These are phyloP conservation scores for Annulohypoxylon maeteangense DNA, from an alignment of 495 filamentous ascomycete species.

Conservation along the genomic window DNA sequence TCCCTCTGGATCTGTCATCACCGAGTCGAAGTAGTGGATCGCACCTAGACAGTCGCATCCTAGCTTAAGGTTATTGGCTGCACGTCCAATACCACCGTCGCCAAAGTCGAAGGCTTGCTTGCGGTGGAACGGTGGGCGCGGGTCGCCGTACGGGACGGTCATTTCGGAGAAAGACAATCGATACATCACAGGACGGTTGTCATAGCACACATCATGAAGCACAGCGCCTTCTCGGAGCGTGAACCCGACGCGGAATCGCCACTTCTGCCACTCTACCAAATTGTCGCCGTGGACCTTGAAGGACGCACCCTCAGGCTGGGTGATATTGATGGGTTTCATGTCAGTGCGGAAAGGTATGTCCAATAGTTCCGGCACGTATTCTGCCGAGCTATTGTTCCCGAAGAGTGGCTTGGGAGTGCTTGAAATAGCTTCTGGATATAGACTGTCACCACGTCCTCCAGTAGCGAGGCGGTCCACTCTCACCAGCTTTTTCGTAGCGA, in stretches of 20 bases:
- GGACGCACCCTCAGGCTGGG: constrained; percentile 63
- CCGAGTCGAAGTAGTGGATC: constrained; percentile 77
- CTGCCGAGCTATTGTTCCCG: constrained; percentile 54
- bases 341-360: constrained; percentile 57
- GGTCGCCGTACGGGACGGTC: constrained; percentile 82
- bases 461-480: constrained; percentile 65
- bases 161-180: constrained; percentile 77
- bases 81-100: constrained; percentile 76
- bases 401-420: constrained; percentile 53
- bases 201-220: constrained; percentile 76
- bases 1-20: constrained; percentile 66
- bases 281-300: constrained; percentile 59
- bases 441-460: constrained; percentile 45
- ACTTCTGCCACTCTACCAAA: constrained; percentile 74
- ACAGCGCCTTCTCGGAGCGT: constrained; percentile 77
- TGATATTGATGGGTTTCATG: constrained; percentile 62
- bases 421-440: constrained; percentile 27
- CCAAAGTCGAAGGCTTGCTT: constrained; percentile 85
- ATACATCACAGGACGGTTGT: constrained; percentile 73
- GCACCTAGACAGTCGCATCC: constrained; percentile 78
- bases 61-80: constrained; percentile 78
- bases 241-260: constrained; percentile 78
- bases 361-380: constrained; percentile 65
- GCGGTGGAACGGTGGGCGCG: constrained; percentile 75
- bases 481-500: constrained; percentile 61